Base-by-base conservation (phyloP, 345 rosid species). In the Citrus glauca region DNA sequence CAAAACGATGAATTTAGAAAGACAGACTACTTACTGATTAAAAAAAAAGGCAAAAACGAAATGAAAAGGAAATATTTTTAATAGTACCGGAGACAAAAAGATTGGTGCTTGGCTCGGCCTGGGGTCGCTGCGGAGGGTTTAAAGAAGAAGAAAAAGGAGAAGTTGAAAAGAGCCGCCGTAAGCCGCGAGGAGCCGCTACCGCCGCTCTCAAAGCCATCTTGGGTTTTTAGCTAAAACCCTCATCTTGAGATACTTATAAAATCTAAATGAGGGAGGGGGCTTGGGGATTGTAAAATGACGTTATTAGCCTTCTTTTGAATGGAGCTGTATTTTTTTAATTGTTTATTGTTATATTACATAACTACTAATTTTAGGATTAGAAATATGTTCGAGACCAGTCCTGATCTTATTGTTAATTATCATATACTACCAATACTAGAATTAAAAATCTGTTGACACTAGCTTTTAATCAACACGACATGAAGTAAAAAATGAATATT, bases 81-180 rank as follows among this genome's bases (percentile, higher is more conserved):
- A 55, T 40, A 1, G 53, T 82, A 74, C 97, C 96, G 9, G 94
- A 89, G 84, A 92, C 88, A 68, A 92, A 92, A 80, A 94, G 94
- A 76, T 92, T 90, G 73, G 91, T 81, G 84, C 82, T 93, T 72
- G 98, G 97, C 59, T 89, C 92, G 5, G 94, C 92, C 84, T 88
- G 80, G 5, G 78, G 78, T 33, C 50, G 78, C 81, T 89, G 92
- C 27, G 90, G 64, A 48, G 83, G 75, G 40, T 82, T 7, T 70
- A 87, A 81, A 33, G 90, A 76, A 56, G 80, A 79, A 56, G 80
- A 64, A 48, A 89, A 75, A 10, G 88, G 77, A 33, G 82, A 78
- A 68, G 85, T 86, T 4, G 89, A 76, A 84, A 91, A 89, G 6
- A 88, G 75, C 25, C 94, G 84, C 67, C 90, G 80, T 57, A 90